A percentile compares a stretch with the other conserved stretches of the same genome.
Conservation (phyloP, 352 stramenopile species). For the Globisporangium emineosum region DNA sequence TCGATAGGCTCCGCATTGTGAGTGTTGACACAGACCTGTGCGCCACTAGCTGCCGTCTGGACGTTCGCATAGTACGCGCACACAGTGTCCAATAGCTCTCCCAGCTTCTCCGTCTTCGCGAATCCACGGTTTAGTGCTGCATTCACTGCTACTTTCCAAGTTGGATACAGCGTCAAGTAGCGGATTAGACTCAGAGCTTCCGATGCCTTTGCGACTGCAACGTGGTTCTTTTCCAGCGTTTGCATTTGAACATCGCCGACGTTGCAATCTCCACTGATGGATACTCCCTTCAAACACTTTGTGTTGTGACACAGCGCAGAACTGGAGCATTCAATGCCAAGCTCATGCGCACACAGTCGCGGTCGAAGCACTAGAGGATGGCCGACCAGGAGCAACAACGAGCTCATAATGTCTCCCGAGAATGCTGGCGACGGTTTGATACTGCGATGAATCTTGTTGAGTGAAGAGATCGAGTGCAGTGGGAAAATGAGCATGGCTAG, state of each 20-base stretch:
- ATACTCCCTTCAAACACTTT: slow-evolving; percentile 62
- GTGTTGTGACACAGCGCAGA: slow-evolving; percentile 59
- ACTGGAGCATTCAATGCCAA: slow-evolving; percentile 71
- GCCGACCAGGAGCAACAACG: slow-evolving; percentile 65
- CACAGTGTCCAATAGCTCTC: slow-evolving; percentile 58
- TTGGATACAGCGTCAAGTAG: slow-evolving; percentile 74
- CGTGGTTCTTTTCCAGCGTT: slow-evolving; percentile 30
- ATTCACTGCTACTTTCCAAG: slow-evolving; percentile 80
- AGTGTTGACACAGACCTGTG: not conserved
- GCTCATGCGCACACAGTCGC: slow-evolving; percentile 73
- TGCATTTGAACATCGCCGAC: slow-evolving; percentile 11
- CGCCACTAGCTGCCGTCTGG: not conserved
- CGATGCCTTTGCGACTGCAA: slow-evolving; percentile 53
- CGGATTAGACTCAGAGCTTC: slow-evolving; percentile 65
- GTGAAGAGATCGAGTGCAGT: slow-evolving; percentile 62
- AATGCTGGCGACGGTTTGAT: slow-evolving; percentile 24
- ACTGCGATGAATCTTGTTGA: slow-evolving; percentile 65
- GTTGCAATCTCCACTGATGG: slow-evolving; percentile 25
- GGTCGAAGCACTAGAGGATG: slow-evolving; percentile 60
- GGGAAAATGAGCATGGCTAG: slow-evolving; percentile 84
- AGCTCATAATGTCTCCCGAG: slow-evolving; percentile 41
- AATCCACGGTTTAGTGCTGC: slow-evolving; percentile 54
- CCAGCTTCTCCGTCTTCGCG: slow-evolving; percentile 41
- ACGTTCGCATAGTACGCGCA: slow-evolving; percentile 63
- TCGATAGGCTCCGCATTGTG: slow-evolving; percentile 22